phyloP scores from a whole-genome alignment of 2,329 filamentous ascomycete species.

The Exophiala dermatitidis region DNA sequence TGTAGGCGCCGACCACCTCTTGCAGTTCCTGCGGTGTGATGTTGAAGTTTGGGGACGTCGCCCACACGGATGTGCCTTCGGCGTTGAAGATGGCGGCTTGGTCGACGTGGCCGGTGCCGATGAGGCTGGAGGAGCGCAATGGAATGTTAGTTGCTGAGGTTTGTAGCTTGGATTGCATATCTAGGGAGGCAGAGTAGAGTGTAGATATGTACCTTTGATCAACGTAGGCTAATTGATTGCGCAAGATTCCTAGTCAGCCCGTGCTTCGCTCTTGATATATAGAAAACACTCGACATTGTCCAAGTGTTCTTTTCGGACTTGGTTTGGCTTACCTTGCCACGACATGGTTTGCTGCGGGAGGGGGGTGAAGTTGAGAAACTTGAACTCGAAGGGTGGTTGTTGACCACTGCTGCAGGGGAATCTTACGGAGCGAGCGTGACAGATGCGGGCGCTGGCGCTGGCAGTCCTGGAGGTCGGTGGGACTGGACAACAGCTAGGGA shows the following conservation, averaged over 20 bases:
- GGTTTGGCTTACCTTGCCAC: constrained; percentile 25
- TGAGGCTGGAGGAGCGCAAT: constrained; percentile 52
- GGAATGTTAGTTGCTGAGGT: background rate
- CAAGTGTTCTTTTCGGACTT: background rate
- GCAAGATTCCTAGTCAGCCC: background rate
- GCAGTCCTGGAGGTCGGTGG: too few species aligned
- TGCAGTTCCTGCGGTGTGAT: constrained; percentile 56
- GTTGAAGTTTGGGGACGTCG: constrained; percentile 60
- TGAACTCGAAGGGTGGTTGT: background rate
- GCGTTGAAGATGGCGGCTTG: constrained; percentile 77
- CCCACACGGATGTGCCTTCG: constrained; percentile 76
- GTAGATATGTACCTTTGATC: constrained; percentile 21
- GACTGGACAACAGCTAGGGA: too few species aligned
- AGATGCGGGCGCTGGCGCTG: too few species aligned
- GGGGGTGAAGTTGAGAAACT: background rate
- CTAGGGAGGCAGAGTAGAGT: background rate
- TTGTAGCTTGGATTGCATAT: background rate
- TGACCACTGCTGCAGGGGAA: background rate
- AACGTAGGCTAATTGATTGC: constrained; percentile 21
- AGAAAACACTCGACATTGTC: too few species aligned
- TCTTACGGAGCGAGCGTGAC: background rate
- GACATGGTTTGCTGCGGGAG: constrained; percentile 21
- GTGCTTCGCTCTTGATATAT: too few species aligned
- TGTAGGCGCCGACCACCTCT: constrained; percentile 46
- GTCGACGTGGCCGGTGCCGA: constrained; percentile 71